Base-by-base conservation (phyloP, 1,284 basidiomycete species). In the Moesziomyces antarcticus region DNA sequence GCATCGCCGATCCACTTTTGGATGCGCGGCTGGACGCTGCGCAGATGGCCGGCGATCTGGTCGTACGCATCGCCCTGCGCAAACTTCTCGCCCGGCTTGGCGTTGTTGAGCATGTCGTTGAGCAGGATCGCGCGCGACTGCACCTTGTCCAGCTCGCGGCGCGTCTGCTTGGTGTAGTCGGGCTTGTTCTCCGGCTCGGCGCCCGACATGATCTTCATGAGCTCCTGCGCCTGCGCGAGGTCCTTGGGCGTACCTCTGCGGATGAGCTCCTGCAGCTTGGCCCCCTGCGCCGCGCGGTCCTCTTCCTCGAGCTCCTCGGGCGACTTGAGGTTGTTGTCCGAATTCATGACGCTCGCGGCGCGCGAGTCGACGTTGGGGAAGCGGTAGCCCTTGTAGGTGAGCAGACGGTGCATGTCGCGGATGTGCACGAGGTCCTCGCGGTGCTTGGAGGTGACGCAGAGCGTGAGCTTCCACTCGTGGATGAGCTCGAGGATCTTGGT, bases 1-100 rank as follows among this genome's bases (percentile, higher is more conserved):
- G 92, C 94, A 76, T 98, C 93, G n/a, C 91, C 92, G 69, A 99
- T 93, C 96, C 96, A 98, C 79, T 95, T 96, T 84, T 99, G 97
- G 51, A 99, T 90, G 85, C 93, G 94, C 1, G 97, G 97, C 59
- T 96, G 89, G 3, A 96, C 95, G 50, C 89, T 89, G 27, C 87
- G 88, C 44, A 97, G 89, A 50, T 97, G 91, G 1, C 88, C 86
- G 0, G 95, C 92, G 9, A 99, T 94, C 91, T 99, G 96, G 86
- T 97, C 93, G 81, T 98, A 99, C 3, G 91, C 95, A 84, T 99
- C 97, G 5, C 97, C 97, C 33, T 84, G 79, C 13, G 81, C 86
- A 64, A 86, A 86, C 50, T 83, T 82, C 53, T 86, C 86, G 9
- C 91, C 90, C 52, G 88, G 87, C 65, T 93, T 92, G 18, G 93